Percentiles rank a stretch among this genome's conserved stretches.
Evolutionary conservation across 805 yeast species (phyloP).

Genomic region (Starmerella potacharoeniae): DNA sequence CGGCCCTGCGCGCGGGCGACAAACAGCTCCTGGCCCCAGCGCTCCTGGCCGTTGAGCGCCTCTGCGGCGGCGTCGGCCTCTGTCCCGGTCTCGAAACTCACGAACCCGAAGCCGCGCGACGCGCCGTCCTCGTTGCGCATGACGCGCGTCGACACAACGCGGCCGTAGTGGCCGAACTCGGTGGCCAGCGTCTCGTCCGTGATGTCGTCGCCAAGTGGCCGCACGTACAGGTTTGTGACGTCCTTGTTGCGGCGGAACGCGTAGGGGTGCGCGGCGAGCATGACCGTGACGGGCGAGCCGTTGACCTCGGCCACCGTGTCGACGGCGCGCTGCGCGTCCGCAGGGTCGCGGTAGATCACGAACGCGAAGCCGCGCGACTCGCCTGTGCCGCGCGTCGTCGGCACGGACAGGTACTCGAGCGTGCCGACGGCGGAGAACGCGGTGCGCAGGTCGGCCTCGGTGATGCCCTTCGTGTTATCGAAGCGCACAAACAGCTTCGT

Average conservation of each 20-base stretch:
- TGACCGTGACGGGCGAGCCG: constrained; percentile 32
- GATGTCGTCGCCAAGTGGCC: constrained; percentile 46
- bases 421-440: constrained; percentile 39
- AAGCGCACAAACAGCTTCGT: constrained; percentile 42
- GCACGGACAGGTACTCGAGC: constrained; percentile 44
- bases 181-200: constrained; percentile 41
- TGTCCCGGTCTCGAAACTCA: constrained; percentile 54
- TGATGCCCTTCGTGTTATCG: constrained; percentile 35
- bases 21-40: constrained; percentile 41
- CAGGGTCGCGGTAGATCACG: constrained; percentile 38
- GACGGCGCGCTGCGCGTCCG: constrained; percentile 37
- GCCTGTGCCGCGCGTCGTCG: constrained; percentile 30
- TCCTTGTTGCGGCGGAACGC: constrained; percentile 5
- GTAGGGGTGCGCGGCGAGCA: constrained; percentile 34
- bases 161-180: constrained; percentile 39
- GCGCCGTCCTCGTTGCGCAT: constrained; percentile 40
- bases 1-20: constrained; percentile 66
- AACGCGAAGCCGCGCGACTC: constrained; percentile 45
- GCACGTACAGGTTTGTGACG: constrained; percentile 53
- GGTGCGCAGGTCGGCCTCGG: constrained; percentile 32
- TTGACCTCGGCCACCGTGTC: constrained; percentile 37
- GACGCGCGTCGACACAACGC: constrained; percentile 43
- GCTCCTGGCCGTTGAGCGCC: constrained; percentile 45
- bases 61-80: constrained; percentile 61
- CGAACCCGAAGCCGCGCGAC: constrained; percentile 74